Percentiles rank a stretch among this genome's conserved stretches.
Conservation (phyloP, 129 eudicot species). For the Saussurea involucrata region DNA sequence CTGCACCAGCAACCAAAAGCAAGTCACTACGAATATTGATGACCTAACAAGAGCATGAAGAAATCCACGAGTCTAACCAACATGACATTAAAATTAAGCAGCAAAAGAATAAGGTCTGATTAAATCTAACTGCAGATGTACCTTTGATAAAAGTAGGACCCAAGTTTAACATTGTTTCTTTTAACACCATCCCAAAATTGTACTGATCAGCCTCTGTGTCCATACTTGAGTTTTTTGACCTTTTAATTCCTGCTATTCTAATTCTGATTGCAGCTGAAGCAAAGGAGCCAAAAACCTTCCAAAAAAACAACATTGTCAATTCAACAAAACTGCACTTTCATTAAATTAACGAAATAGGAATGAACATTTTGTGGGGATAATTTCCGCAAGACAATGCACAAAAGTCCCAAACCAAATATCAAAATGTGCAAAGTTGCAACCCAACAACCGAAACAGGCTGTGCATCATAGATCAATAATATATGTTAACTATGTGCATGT, state of each 20-base stretch:
- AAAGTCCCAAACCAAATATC: no score
- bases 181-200: slow-evolving; percentile 73
- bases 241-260: slow-evolving; percentile 41
- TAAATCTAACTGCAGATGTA: slow-evolving; percentile 20
- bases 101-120: slow-evolving; percentile 2
- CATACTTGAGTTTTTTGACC: slow-evolving; percentile 26
- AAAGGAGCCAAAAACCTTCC: slow-evolving; percentile 76
- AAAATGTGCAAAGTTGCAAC: no score
- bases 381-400: no score
- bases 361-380: no score
- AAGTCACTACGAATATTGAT: slow-evolving; percentile 30
- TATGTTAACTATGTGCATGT: slow-evolving; percentile 1
- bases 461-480: neutral
- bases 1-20: slow-evolving; percentile 63
- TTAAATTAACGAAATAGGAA: neutral
- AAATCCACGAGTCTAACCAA: slow-evolving; percentile 25
- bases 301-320: slow-evolving; percentile 20
- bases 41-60: slow-evolving; percentile 18
- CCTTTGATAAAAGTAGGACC: slow-evolving; percentile 99
- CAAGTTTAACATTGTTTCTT: slow-evolving; percentile 85
- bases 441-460: no score
- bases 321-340: slow-evolving; percentile 17
- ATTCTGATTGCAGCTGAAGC: slow-evolving; percentile 78
- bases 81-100: slow-evolving; percentile 1
- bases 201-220: slow-evolving; percentile 48